Base-by-base conservation (phyloP, 495 filamentous ascomycete species). In the Platismatia glauca region DNA sequence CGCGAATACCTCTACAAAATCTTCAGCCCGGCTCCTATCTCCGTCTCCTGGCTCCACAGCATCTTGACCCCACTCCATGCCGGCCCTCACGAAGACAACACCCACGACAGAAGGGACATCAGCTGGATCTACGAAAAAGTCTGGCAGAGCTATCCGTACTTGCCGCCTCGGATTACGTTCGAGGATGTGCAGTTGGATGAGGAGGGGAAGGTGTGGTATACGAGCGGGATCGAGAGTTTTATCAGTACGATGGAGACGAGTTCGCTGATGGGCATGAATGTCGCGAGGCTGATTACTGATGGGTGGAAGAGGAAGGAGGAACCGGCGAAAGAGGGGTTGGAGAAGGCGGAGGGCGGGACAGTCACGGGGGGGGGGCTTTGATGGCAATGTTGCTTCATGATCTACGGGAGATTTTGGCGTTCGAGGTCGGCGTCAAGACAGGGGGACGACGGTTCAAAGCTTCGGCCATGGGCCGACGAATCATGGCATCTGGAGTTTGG, bases 191-290 rank as follows among this genome's bases (percentile, higher is more conserved):
- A 84, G 61, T 71, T 97, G 3, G 86, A 46, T 22, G 41, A 61
- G 16, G 59, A 61, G 20, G 57, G 61, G 67, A 79, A 3, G 78
- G 70, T 97, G 16, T 97, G 89, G 82, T 97, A 98, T 71, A 97
- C 94, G 0, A 85, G 88, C 48, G 93, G 89, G 0, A 96, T 97
- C 58, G 94, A 98, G 75, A 87, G 85, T 66, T 97, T 98, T 68
- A 95, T 97, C 63, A 90, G 85, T 18, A 96, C 94, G 0, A 99
- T 99, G 94, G 94, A 99, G 79, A 99, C 95, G 11, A 97, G 88
- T 71, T 86, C 88, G 0, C 72, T 97, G 68, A 96, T 96, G 93
- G 94, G 94, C 0, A 92, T 84, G 81, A 97, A 98, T 75, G 88
- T 97, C 43, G 94, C 94, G 16, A 79, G 80, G 33, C 75, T 97